phyloP scores from a whole-genome alignment of 2,329 filamentous ascomycete species.

The Acrocalymma vagum region DNA sequence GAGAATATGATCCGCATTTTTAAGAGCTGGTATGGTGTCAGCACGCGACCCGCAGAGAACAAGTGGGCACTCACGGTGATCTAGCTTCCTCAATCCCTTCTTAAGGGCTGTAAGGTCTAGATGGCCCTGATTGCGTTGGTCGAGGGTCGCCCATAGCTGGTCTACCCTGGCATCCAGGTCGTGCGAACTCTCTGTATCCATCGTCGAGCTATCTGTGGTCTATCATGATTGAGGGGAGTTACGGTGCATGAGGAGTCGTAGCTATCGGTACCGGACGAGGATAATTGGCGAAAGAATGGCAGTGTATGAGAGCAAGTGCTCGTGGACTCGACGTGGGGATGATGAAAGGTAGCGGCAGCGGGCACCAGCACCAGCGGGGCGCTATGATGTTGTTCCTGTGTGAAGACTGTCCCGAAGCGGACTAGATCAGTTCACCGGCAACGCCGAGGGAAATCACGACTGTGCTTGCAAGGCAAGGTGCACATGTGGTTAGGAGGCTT shows the following conservation, averaged over 20 bases:
- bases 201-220: slow-evolving; percentile 57
- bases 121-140: slow-evolving; percentile 77
- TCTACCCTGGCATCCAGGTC: slow-evolving; percentile 83
- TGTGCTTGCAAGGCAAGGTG: too few species aligned
- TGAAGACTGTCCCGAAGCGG: not conserved
- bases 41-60: slow-evolving; percentile 10
- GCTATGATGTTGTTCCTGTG: slow-evolving; percentile 14
- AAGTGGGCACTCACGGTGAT: slow-evolving; percentile 75
- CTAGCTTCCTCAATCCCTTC: slow-evolving; percentile 84
- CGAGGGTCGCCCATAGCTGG: slow-evolving; percentile 83
- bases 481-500: too few species aligned
- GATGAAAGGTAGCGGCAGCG: slow-evolving; percentile 31
- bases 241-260: slow-evolving; percentile 28
- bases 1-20: slow-evolving; percentile 90
- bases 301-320: slow-evolving; percentile 22
- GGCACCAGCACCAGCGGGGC: slow-evolving; percentile 12
- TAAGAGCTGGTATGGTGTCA: slow-evolving; percentile 67
- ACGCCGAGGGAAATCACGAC: slow-evolving; percentile 23
- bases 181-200: slow-evolving; percentile 79
- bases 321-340: slow-evolving; percentile 36
- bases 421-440: slow-evolving; percentile 13
- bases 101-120: slow-evolving; percentile 86
- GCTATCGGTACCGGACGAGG: slow-evolving; percentile 26
- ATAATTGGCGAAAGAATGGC: slow-evolving; percentile 31
- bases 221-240: slow-evolving; percentile 48